These are phyloP conservation scores for Tilletia walkeri DNA, from an alignment of 1,284 basidiomycete genomes.

Conservation along the genomic window DNA sequence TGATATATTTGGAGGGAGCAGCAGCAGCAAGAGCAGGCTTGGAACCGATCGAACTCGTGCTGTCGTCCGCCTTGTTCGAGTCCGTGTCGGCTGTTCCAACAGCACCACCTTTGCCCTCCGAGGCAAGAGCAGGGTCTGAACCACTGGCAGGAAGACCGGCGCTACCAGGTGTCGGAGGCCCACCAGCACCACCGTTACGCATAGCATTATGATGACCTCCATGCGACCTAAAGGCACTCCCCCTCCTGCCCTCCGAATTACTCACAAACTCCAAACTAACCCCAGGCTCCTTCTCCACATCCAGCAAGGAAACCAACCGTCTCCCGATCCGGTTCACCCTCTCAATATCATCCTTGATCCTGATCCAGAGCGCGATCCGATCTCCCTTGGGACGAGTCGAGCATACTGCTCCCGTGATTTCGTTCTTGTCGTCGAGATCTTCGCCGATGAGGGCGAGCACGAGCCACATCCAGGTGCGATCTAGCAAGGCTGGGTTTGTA, in stretches of 20 bases:
- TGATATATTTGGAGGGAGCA: neutral
- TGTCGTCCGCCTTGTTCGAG: conserved; percentile 5
- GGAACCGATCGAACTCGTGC: neutral
- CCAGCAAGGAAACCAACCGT: conserved; percentile 75
- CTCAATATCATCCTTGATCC: conserved; percentile 77
- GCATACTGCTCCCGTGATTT: conserved; percentile 78
- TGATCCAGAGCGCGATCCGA: conserved; percentile 83
- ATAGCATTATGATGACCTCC: neutral
- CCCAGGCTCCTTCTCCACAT: conserved; percentile 72
- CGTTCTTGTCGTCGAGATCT: conserved; percentile 78
- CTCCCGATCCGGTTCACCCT: conserved; percentile 77
- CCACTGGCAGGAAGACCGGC: too few relatives aligned
- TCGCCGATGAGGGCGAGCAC: conserved; percentile 88
- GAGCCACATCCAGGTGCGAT: conserved; percentile 85
- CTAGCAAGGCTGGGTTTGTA: conserved; percentile 72
- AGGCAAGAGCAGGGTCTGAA: too few relatives aligned
- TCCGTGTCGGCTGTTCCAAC: too few relatives aligned
- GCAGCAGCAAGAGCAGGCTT: neutral
- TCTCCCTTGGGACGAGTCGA: conserved; percentile 81
- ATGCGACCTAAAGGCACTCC: conserved; percentile 13
- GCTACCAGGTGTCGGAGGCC: too few relatives aligned
- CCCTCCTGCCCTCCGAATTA: conserved; percentile 19
- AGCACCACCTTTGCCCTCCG: too few relatives aligned
- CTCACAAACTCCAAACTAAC: conserved; percentile 76
- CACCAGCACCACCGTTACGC: neutral